Evolutionary conservation across 176 grass and related monocot species (phyloP).

Genomic region (Avena atlantica): DNA sequence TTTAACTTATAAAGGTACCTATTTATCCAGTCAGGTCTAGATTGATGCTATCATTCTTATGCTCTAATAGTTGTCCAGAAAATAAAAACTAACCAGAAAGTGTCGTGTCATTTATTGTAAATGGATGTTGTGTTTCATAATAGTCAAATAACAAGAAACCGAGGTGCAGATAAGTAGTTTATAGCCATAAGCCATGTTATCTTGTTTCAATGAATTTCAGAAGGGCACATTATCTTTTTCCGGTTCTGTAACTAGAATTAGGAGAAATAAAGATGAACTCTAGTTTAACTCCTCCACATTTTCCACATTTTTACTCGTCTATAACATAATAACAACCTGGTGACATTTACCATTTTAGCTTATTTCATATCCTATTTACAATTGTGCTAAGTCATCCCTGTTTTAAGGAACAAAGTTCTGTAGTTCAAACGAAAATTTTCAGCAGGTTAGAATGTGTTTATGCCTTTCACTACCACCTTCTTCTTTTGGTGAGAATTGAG

Average conservation of each 20-base stretch:
- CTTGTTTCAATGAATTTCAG: not conserved
- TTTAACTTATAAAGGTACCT: slow-evolving; percentile 28
- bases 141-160: not conserved
- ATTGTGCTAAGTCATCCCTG: not conserved
- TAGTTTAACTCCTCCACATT: slow-evolving; percentile 12
- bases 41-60: not conserved
- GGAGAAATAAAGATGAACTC: not conserved
- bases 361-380: not conserved
- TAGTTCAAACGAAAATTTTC: not conserved
- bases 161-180: not conserved
- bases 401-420: not conserved
- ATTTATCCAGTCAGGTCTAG: not conserved
- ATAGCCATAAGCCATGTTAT: slow-evolving; percentile 24
- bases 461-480: not conserved
- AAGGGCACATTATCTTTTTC: not conserved
- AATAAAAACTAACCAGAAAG: not conserved
- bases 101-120: slow-evolving; percentile 15
- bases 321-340: not conserved
- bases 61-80: not conserved
- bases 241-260: not conserved
- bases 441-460: slow-evolving; percentile 19
- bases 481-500: not conserved
- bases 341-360: not conserved
- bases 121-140: not conserved
- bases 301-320: not conserved